Evolutionary conservation across 2,329 filamentous ascomycete species (phyloP).

Genomic region (Ophiostoma populinum): DNA sequence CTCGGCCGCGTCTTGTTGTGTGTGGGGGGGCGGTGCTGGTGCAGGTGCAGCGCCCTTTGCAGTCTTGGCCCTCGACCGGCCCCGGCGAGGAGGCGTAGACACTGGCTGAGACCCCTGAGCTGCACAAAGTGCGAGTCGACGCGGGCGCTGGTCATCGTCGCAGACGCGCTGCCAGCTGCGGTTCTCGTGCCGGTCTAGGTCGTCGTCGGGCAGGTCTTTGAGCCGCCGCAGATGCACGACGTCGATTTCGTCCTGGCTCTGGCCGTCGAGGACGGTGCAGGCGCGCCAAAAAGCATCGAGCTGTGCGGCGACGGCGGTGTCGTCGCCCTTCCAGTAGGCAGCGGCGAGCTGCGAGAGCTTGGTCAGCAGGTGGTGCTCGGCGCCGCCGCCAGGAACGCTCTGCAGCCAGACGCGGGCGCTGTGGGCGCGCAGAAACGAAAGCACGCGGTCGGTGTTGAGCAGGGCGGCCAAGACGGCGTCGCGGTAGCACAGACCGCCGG

Average conservation of each 20-base stretch:
- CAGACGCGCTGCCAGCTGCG: background rate
- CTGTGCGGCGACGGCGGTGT: background rate
- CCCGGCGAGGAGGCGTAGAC: no score
- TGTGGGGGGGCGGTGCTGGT: background rate
- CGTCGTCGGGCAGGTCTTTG: background rate
- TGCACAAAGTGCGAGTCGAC: background rate
- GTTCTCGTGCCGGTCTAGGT: background rate
- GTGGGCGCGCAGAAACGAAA: constrained; percentile 8
- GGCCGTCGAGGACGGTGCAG: constrained; percentile 3
- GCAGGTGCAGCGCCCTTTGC: no score
- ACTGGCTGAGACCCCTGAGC: no score
- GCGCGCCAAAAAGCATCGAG: constrained; percentile 6
- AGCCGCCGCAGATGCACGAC: no score
- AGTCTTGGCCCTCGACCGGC: no score
- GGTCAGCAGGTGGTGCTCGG: constrained; percentile 6
- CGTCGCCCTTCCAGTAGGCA: constrained; percentile 7
- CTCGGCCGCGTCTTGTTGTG: constrained; percentile 7
- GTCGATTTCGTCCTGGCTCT: background rate
- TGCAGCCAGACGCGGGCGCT: background rate
- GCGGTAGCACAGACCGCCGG: constrained; percentile 10
- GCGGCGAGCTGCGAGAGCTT: constrained; percentile 9
- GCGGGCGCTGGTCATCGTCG: background rate
- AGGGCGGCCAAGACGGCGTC: constrained; percentile 9
- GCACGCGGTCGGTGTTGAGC: constrained; percentile 8
- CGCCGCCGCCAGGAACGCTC: background rate